These are phyloP conservation scores for Dicorynia guianensis DNA, from an alignment of 306 rosid genomes.

Conservation along the genomic window DNA sequence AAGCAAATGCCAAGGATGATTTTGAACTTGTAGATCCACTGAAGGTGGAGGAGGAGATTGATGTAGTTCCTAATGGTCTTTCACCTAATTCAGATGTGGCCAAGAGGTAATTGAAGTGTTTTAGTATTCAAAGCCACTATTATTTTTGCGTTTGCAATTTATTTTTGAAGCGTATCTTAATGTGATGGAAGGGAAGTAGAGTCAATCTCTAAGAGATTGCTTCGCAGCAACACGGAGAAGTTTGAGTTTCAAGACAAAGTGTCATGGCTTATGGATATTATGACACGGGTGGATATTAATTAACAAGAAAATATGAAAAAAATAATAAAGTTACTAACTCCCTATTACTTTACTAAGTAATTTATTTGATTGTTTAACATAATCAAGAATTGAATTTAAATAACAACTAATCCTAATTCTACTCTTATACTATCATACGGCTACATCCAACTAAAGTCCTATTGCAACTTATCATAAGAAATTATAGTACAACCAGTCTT, in stretches of 20 bases:
- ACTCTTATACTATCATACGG: too few relatives aligned
- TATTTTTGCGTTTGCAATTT: background rate
- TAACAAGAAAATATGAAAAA: too few relatives aligned
- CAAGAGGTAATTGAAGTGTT: slow-evolving; percentile 43
- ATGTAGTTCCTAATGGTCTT: slow-evolving; percentile 85
- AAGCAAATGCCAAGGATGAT: slow-evolving; percentile 79
- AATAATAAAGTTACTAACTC: too few relatives aligned
- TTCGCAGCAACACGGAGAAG: slow-evolving; percentile 86
- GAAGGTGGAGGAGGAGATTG: slow-evolving; percentile 94
- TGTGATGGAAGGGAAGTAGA: slow-evolving; percentile 77
- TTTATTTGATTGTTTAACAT: too few relatives aligned
- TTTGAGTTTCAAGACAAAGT: slow-evolving; percentile 99
- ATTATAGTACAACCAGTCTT: too few relatives aligned
- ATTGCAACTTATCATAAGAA: too few relatives aligned
- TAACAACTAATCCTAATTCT: too few relatives aligned
- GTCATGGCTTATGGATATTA: slow-evolving; percentile 97
- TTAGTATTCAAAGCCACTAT: background rate
- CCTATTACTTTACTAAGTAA: too few relatives aligned
- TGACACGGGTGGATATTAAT: too few relatives aligned
- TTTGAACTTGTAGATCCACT: slow-evolving; percentile 93
- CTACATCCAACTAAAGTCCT: too few relatives aligned
- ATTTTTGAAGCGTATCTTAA: background rate
- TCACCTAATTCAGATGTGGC: slow-evolving; percentile 96
- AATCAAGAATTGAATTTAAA: too few relatives aligned
- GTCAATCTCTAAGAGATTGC: slow-evolving; percentile 89